Base-by-base conservation (phyloP, 83 land plant genomes). In the Isoetes engelmannii region DNA sequence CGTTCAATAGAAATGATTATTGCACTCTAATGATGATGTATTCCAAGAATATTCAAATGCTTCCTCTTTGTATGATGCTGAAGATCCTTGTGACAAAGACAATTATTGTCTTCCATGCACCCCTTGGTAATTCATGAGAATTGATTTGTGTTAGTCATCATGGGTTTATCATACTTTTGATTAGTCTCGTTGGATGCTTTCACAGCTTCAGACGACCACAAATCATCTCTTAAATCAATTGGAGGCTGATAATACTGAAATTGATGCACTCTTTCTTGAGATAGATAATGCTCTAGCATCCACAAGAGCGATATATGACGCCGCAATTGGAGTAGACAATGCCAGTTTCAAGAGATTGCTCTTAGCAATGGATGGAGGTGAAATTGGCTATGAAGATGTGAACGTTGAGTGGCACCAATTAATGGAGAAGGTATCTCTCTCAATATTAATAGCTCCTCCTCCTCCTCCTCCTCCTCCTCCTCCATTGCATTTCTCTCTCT, bases 181-280 rank as follows among this genome's bases (percentile, higher is more conserved):
- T 7, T 59, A 8, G 8, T 59, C 12, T 59, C 12, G 3, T 7
- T 59, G 28, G 28, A 59, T 10, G 10, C 19, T 18, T 59, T 12
- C 20, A 59, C 62, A 59, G 62, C 62, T 59, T 59, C 28, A 59
- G 28, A 18, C 20, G 4, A 37, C 62, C 28, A 12, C 62, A 59
- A 59, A 59, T 42, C 62, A 37, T 8, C 4, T 59, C 10, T 19
- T 59, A 7, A 37, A 59, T 59, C 62, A 59, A 4, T 19, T 12
- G 62, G 62, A 20, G 18, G 62, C 28, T 8, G 12, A 59, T 42
- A 1, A 59, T 1, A 37, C 18, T 42, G 28, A 59, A 18, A 37
- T 59, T 18, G 28, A 59, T 12, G 9, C 19, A 12, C 20, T 59
- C 18, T 59, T 59, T 12, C 3, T 42, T 42, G 8, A 18, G 28